phyloP scores from a whole-genome alignment of 441 rosid species.

The Gossypium laxum region DNA sequence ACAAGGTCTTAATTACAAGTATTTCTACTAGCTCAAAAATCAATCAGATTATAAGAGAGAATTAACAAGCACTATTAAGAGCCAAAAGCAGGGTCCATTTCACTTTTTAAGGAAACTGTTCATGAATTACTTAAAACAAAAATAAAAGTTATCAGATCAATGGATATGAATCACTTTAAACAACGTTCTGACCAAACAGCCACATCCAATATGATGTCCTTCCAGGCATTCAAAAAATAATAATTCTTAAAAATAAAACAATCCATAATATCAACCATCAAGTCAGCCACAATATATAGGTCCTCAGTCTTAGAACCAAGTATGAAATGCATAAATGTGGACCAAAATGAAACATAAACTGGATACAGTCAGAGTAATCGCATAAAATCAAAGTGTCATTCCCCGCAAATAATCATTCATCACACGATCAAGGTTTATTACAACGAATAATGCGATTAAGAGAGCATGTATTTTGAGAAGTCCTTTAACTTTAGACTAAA shows the following conservation, averaged over 20 bases:
- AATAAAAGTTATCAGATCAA: not conserved
- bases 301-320: not conserved
- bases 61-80: not conserved
- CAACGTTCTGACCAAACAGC: not conserved
- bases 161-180: not conserved
- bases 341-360: not conserved
- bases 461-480: not conserved
- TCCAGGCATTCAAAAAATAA: not conserved
- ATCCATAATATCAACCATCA: not conserved
- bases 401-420: not conserved
- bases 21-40: not conserved
- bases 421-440: not conserved
- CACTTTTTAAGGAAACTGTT: not conserved
- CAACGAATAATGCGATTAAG: not conserved
- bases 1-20: not conserved
- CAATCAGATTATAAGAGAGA: not conserved
- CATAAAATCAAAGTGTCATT: not conserved
- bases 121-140: not conserved
- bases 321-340: not conserved
- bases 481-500: not conserved
- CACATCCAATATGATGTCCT: not conserved
- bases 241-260: not conserved
- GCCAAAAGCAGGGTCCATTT: not conserved
- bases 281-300: not conserved
- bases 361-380: not conserved